Conservation (phyloP, 805 yeast species). For the Vanderwaltozyma verrucispora region DNA sequence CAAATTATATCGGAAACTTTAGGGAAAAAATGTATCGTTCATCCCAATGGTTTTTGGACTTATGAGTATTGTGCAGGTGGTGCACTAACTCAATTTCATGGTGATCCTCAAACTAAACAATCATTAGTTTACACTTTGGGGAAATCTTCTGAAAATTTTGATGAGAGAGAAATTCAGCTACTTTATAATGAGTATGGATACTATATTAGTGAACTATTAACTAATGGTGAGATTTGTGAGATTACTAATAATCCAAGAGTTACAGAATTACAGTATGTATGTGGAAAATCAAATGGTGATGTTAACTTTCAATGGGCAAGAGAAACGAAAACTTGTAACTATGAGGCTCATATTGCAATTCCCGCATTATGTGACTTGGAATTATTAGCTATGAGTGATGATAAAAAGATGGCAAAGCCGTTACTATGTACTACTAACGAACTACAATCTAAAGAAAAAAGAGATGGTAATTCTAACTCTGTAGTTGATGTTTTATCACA, state of each 20-base stretch:
- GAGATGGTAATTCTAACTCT: background rate
- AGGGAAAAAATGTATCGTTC: slow-evolving; percentile 18
- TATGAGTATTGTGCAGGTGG: slow-evolving; percentile 41
- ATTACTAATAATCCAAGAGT: slow-evolving; percentile 42
- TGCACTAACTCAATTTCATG: slow-evolving; percentile 40
- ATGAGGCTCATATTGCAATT: slow-evolving; percentile 40
- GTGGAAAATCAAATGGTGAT: slow-evolving; percentile 30
- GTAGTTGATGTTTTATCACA: slow-evolving; percentile 11
- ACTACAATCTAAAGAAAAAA: background rate
- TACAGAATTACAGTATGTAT: slow-evolving; percentile 46
- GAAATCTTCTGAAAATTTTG: slow-evolving; percentile 19
- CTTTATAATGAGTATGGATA: slow-evolving; percentile 28
- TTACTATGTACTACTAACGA: slow-evolving; percentile 9
- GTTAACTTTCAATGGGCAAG: slow-evolving; percentile 30
- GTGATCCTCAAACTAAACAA: slow-evolving; percentile 2
- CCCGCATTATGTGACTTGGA: slow-evolving; percentile 39
- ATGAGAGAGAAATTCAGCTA: slow-evolving; percentile 21
- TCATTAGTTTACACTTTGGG: slow-evolving; percentile 8
- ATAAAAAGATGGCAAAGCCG: slow-evolving; percentile 13
- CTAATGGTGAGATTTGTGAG: slow-evolving; percentile 51
- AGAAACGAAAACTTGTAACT: slow-evolving; percentile 50
- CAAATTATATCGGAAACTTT: slow-evolving; percentile 10
- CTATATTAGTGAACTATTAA: slow-evolving; percentile 28
- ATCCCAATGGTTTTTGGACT: slow-evolving; percentile 41
- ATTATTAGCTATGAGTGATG: slow-evolving; percentile 18